Conservation (phyloP, 345 rosid genomes). For the Populus tremula region DNA sequence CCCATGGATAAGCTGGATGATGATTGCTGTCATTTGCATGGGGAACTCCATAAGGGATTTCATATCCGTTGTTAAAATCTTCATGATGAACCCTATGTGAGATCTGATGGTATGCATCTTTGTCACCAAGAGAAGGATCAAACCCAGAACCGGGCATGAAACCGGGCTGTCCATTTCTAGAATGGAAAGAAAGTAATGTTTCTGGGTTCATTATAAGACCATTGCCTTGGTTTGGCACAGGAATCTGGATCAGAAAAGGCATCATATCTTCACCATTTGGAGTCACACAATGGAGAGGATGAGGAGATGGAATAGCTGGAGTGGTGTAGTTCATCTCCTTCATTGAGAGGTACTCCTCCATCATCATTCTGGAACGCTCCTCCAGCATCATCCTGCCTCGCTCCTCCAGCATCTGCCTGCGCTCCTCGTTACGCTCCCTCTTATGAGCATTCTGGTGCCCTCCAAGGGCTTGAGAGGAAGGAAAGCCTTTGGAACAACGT, state of each 20-base stretch:
- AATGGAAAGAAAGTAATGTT: not conserved
- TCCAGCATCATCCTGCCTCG: not conserved
- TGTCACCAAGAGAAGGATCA: not conserved
- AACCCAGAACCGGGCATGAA: too few relatives aligned
- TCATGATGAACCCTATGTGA: not conserved
- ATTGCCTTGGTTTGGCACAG: not conserved
- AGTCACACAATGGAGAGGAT: not conserved
- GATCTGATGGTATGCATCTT: too few relatives aligned
- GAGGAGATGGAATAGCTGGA: not conserved
- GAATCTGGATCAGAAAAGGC: too few relatives aligned
- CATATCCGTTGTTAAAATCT: not conserved
- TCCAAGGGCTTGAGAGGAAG: conserved; percentile 11
- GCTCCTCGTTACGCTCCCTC: conserved; percentile 2
- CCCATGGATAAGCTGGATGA: not conserved
- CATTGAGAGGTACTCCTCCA: too few relatives aligned
- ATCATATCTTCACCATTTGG: too few relatives aligned
- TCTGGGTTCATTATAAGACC: not conserved
- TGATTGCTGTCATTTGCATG: too few relatives aligned
- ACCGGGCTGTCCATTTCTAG: too few relatives aligned
- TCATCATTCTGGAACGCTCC: not conserved
- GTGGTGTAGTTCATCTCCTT: too few relatives aligned
- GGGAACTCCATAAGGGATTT: not conserved
- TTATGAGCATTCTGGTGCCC: conserved; percentile 27
- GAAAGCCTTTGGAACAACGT: conserved; percentile 17
- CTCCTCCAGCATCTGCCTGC: not conserved